A percentile compares a stretch with the other conserved stretches of the same genome.
Evolutionary conservation across 805 yeast genomes (phyloP).

Genomic region (Saccharomyces cerevisiae): DNA sequence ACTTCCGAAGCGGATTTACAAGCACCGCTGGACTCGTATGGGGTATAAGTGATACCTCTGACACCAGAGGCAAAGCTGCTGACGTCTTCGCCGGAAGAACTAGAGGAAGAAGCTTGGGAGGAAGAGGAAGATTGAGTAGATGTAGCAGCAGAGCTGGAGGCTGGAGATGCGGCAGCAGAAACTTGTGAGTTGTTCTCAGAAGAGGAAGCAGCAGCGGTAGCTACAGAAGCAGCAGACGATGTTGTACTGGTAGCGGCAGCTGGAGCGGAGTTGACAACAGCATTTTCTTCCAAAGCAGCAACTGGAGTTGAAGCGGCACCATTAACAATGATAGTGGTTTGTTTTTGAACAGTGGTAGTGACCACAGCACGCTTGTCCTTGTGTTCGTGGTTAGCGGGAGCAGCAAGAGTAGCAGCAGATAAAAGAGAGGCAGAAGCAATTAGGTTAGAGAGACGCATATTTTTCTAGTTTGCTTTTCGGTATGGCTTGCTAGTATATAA

Average conservation of each 20-base stretch:
- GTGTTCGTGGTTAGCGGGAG: constrained; percentile 56
- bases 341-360: constrained; percentile 28
- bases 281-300: constrained; percentile 17
- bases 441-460: constrained; percentile 45
- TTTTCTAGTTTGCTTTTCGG: neutral
- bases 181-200: constrained; percentile 9
- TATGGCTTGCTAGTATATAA: neutral
- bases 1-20: constrained; percentile 61
- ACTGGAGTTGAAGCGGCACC: constrained; percentile 6
- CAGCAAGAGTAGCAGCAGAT: constrained; percentile 40
- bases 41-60: constrained; percentile 76
- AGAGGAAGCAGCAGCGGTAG: constrained; percentile 13
- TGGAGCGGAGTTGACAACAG: constrained; percentile 23
- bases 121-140: constrained; percentile 10
- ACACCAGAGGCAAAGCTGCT: constrained; percentile 36
- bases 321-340: constrained; percentile 1
- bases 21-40: constrained; percentile 59
- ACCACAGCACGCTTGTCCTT: constrained; percentile 43
- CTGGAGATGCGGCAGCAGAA: constrained; percentile 24
- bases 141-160: constrained; percentile 30
- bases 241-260: constrained; percentile 21
- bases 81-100: constrained; percentile 22
- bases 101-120: constrained; percentile 21
- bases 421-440: constrained; percentile 40
- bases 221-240: constrained; percentile 18